Conservation (phyloP, 2,329 filamentous ascomycete genomes). For the Annulohypoxylon truncatum region DNA sequence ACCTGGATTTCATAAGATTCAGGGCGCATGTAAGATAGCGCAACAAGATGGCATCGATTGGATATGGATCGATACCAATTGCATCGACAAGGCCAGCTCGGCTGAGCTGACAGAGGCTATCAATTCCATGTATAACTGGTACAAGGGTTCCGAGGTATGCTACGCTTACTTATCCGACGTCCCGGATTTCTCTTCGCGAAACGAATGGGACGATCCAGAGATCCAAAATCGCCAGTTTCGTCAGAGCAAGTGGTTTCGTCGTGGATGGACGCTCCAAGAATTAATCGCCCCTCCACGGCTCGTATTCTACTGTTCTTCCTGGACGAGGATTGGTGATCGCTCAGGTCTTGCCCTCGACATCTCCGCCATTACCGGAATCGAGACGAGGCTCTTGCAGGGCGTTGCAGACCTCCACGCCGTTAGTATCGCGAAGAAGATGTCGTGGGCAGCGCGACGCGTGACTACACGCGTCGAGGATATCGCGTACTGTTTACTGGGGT, state of each 20-base stretch:
- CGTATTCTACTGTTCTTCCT: conserved; percentile 37
- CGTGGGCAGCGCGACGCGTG: conserved; percentile 41
- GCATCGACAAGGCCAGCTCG: conserved; percentile 36
- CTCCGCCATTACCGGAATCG: conserved; percentile 17
- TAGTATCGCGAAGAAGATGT: conserved; percentile 45
- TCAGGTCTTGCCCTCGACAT: not conserved
- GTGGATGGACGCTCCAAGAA: conserved; percentile 43
- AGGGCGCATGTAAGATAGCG: conserved; percentile 22
- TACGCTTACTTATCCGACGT: conserved; percentile 30
- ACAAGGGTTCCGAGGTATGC: conserved; percentile 17
- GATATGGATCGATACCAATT: conserved; percentile 38
- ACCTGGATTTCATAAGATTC: conserved; percentile 25
- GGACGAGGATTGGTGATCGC: conserved; percentile 35
- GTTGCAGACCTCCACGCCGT: conserved; percentile 4
- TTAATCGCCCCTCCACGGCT: conserved; percentile 33
- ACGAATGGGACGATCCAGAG: not conserved
- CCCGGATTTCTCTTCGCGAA: not conserved
- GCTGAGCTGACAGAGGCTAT: conserved; percentile 34
- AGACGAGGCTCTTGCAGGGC: not conserved
- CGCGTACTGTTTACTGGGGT: conserved; percentile 46
- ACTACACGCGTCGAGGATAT: conserved; percentile 42
- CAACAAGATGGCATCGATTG: conserved; percentile 18
- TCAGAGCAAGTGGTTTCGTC: conserved; percentile 32
- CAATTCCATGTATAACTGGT: conserved; percentile 34
- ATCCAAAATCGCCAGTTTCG: not conserved